Percentiles rank a stretch among this genome's conserved stretches.
Evolutionary conservation across 2,329 filamentous ascomycete genomes (phyloP).

Genomic region (Zymoseptoria tritici): DNA sequence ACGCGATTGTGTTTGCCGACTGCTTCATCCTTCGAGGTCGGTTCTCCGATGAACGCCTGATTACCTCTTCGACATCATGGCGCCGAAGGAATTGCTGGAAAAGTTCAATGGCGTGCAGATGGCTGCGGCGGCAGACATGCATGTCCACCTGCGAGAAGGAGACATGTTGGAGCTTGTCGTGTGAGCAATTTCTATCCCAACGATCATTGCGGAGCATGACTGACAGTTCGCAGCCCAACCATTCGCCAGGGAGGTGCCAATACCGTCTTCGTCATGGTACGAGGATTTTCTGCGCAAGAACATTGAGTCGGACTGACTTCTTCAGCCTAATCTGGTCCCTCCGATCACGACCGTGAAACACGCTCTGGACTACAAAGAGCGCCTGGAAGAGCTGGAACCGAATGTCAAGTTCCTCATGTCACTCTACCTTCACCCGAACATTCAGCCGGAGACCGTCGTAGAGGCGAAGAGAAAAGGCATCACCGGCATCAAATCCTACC

Average conservation of each 20-base stretch:
- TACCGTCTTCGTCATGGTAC: conserved; percentile 48
- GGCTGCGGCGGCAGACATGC: conserved; percentile 44
- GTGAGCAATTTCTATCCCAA: conserved; percentile 13
- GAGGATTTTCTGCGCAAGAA: conserved; percentile 8
- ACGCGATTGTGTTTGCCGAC: not conserved
- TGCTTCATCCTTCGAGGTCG: not conserved
- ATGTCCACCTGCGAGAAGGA: conserved; percentile 46
- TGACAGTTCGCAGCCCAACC: conserved; percentile 32
- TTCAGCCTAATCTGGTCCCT: conserved; percentile 44
- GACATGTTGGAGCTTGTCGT: conserved; percentile 45
- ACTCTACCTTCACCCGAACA: conserved; percentile 43
- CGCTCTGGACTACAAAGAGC: conserved; percentile 40
- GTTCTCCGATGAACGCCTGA: not conserved
- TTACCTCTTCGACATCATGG: conserved; percentile 20
- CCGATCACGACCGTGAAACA: conserved; percentile 44
- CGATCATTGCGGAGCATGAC: not conserved
- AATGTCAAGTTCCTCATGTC: conserved; percentile 46
- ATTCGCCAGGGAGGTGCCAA: conserved; percentile 47
- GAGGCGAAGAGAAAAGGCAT: conserved; percentile 68
- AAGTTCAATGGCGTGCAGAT: conserved; percentile 39
- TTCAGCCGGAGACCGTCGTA: conserved; percentile 51
- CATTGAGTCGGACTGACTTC: not conserved
- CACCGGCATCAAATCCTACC: conserved; percentile 64
- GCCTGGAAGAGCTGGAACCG: conserved; percentile 39
- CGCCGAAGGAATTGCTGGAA: conserved; percentile 23